Percentiles rank a stretch among this genome's conserved stretches.
phyloP scores from a whole-genome alignment of 768 basidiomycete genomes.

The Panaeolus papilionaceus region DNA sequence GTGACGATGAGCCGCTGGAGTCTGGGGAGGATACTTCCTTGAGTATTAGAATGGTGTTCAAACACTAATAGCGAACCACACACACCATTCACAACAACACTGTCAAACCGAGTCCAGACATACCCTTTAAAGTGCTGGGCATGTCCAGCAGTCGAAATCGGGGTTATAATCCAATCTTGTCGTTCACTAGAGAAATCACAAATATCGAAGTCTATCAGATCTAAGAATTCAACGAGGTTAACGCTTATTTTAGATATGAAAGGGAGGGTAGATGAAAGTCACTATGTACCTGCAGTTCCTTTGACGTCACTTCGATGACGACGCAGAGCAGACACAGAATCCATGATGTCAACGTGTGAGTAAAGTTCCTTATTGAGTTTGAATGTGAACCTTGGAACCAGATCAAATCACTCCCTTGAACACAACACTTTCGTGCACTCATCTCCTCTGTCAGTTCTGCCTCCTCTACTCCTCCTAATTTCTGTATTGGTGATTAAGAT shows the following conservation, averaged over 20 bases:
- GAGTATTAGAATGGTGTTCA: not conserved
- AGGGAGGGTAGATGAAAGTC: not conserved
- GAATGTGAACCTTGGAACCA: no score
- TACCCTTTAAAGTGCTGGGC: constrained; percentile 56
- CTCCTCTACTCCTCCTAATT: no score
- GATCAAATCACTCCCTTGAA: no score
- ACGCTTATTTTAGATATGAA: no score
- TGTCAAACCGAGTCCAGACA: constrained; percentile 60
- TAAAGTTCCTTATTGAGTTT: no score
- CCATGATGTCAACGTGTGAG: constrained; percentile 63
- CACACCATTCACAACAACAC: not conserved
- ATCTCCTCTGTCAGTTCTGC: no score
- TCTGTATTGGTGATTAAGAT: no score
- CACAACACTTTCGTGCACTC: no score
- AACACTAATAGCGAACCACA: not conserved
- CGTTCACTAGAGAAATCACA: constrained; percentile 69
- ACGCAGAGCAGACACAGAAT: constrained; percentile 40
- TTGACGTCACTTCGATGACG: constrained; percentile 15
- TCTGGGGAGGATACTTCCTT: not conserved
- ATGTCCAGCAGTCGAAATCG: constrained; percentile 45
- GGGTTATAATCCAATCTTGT: constrained; percentile 74
- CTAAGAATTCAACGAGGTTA: no score
- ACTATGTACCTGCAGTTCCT: constrained; percentile 14
- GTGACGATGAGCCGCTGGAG: not conserved
- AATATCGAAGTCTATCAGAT: constrained; percentile 32